phyloP scores from a whole-genome alignment of 495 filamentous ascomycete species.

The Daldinia decipiens region DNA sequence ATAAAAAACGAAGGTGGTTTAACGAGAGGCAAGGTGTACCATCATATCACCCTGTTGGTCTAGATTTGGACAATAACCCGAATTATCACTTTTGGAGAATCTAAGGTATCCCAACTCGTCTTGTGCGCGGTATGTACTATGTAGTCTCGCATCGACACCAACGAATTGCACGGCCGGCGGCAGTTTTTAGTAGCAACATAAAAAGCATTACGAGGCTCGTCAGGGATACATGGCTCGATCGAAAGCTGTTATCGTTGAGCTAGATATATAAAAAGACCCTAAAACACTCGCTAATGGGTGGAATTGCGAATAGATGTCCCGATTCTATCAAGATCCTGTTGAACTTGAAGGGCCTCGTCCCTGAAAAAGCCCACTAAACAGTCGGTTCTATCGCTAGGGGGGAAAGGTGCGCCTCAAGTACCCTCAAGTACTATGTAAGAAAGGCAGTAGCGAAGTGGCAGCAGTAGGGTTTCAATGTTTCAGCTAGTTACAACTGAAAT shows the following conservation, averaged over 20 bases:
- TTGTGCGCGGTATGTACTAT: background rate
- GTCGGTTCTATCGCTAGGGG: constrained; percentile 3
- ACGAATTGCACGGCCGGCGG: background rate
- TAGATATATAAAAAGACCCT: background rate
- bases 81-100: background rate
- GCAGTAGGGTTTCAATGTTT: constrained; percentile 26
- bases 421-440: no score
- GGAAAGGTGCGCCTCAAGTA: background rate
- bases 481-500: constrained; percentile 10
- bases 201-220: background rate
- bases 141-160: background rate
- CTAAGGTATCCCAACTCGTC: background rate
- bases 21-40: background rate
- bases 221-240: background rate
- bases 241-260: background rate
- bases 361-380: constrained; percentile 7
- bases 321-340: background rate
- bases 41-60: background rate
- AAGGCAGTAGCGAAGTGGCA: background rate
- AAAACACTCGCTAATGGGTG: constrained; percentile 9
- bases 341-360: constrained; percentile 13
- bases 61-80: constrained; percentile 2
- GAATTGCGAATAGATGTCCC: constrained; percentile 9
- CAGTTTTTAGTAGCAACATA: background rate
- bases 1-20: background rate